Percentiles rank a stretch among this genome's conserved stretches.
Conservation (phyloP, 2,329 filamentous ascomycete species). For the Xylariales sp. region DNA sequence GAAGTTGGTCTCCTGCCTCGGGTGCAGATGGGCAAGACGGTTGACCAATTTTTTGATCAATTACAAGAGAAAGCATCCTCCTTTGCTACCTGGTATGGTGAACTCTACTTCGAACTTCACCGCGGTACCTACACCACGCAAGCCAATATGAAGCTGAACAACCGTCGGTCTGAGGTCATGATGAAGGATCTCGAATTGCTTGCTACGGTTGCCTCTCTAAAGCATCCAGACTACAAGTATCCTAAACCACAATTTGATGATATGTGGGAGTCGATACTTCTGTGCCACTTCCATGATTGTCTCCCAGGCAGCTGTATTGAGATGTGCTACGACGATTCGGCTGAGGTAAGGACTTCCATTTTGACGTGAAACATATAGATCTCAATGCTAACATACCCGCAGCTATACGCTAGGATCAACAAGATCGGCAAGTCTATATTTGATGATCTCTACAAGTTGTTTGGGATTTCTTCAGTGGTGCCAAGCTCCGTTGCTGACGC, state of each 20-base stretch:
- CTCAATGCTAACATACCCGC: slow-evolving; percentile 16
- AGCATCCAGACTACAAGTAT: slow-evolving; percentile 72
- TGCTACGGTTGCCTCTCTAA: slow-evolving; percentile 78
- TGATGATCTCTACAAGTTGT: slow-evolving; percentile 60
- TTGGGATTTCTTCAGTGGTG: slow-evolving; percentile 54
- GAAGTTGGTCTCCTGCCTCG: slow-evolving; percentile 78
- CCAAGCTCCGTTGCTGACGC: slow-evolving; percentile 40
- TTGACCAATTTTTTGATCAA: slow-evolving; percentile 89
- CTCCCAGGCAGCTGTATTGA: slow-evolving; percentile 92
- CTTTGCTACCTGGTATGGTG: slow-evolving; percentile 94
- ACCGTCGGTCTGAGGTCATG: slow-evolving; percentile 78
- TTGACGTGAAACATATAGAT: neutral
- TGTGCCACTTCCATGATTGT: slow-evolving; percentile 98
- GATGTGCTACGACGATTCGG: slow-evolving; percentile 97
- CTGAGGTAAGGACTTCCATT: slow-evolving; percentile 50
- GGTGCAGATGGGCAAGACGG: slow-evolving; percentile 81
- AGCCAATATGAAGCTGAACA: slow-evolving; percentile 95
- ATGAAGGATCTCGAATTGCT: slow-evolving; percentile 85
- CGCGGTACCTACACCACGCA: slow-evolving; percentile 97
- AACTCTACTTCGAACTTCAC: slow-evolving; percentile 96
- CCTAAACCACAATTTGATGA: slow-evolving; percentile 90
- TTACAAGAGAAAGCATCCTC: slow-evolving; percentile 75
- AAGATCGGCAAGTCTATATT: slow-evolving; percentile 69
- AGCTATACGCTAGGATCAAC: slow-evolving; percentile 81
- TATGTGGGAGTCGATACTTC: slow-evolving; percentile 89